A percentile compares a stretch with the other conserved stretches of the same genome.
Conservation (phyloP, 495 filamentous ascomycete species). For the Penicillium alfredii region DNA sequence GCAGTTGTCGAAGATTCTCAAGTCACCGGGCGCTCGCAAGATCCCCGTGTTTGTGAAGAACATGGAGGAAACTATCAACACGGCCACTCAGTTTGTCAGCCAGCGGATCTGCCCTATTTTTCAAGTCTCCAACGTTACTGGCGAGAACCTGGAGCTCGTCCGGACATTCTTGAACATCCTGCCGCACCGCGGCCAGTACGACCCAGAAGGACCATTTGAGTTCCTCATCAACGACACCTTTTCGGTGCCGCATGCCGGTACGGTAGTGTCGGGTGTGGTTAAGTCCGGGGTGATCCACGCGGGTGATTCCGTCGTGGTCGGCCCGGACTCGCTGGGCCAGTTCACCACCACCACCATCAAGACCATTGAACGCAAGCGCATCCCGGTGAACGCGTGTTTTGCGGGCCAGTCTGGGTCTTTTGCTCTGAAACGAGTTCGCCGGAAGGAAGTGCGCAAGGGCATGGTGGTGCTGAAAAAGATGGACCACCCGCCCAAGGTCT, state of each 20-base stretch:
- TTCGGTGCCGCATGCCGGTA: constrained; percentile 96
- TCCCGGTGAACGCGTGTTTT: constrained; percentile 79
- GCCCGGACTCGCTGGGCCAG: constrained; percentile 85
- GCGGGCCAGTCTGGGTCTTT: constrained; percentile 93
- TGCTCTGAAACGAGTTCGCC: constrained; percentile 73
- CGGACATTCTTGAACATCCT: constrained; percentile 93
- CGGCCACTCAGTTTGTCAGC: constrained; percentile 91
- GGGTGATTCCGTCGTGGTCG: constrained; percentile 83
- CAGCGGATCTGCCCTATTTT: constrained; percentile 96
- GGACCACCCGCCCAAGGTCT: constrained; percentile 70
- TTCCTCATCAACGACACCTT: constrained; percentile 97
- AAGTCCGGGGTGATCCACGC: constrained; percentile 79
- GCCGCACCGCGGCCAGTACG: constrained; percentile 90
- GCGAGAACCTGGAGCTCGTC: constrained; percentile 72
- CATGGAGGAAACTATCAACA: constrained; percentile 86
- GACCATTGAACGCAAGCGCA: constrained; percentile 92
- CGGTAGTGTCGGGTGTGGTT: constrained; percentile 90
- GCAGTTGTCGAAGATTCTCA: constrained; percentile 88
- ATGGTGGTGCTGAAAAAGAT: constrained; percentile 93
- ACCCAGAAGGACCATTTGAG: constrained; percentile 82
- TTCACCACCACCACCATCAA: constrained; percentile 87
- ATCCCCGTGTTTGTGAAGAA: constrained; percentile 97
- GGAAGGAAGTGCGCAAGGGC: constrained; percentile 95
- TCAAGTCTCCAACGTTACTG: constrained; percentile 96
- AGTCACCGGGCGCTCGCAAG: constrained; percentile 88